Conservation (phyloP, 352 stramenopile genomes). For the Phytophthora pistaciae region DNA sequence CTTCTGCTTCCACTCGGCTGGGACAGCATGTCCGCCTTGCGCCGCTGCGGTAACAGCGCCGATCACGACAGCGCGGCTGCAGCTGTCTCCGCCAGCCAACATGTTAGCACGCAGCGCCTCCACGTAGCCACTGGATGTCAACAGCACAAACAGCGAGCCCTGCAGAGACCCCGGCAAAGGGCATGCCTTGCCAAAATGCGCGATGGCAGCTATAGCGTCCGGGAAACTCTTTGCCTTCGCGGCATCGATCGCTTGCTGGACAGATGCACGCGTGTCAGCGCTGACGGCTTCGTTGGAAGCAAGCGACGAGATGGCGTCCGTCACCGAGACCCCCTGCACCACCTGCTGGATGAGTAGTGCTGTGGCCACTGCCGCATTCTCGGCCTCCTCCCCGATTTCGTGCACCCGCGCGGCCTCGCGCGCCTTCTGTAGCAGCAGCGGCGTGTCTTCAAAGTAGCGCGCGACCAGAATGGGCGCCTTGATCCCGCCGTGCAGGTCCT, state of each 20-base stretch:
- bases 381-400: constrained; percentile 55
- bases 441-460: constrained; percentile 51
- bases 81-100: constrained; percentile 73
- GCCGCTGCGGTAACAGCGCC: constrained; percentile 59
- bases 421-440: constrained; percentile 52
- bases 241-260: constrained; percentile 60
- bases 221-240: constrained; percentile 50
- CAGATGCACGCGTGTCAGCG: constrained; percentile 32
- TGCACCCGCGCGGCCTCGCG: constrained; percentile 64
- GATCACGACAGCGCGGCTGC: constrained; percentile 71
- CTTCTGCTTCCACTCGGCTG: constrained; percentile 60
- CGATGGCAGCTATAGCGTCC: constrained; percentile 55
- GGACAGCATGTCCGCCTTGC: constrained; percentile 37
- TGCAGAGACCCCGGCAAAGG: constrained; percentile 63
- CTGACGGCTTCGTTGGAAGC: constrained; percentile 47
- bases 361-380: constrained; percentile 59
- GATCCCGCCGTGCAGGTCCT: constrained; percentile 68
- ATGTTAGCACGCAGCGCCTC: constrained; percentile 67
- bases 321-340: constrained; percentile 42
- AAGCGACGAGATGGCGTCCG: constrained; percentile 48
- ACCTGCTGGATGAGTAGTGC: constrained; percentile 66
- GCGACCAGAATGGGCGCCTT: constrained; percentile 67
- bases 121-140: constrained; percentile 53
- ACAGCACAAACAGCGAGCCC: constrained; percentile 65
- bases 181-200: constrained; percentile 69